Evolutionary conservation across 768 basidiomycete species (phyloP).

Genomic region (Psilocybe azurescens): DNA sequence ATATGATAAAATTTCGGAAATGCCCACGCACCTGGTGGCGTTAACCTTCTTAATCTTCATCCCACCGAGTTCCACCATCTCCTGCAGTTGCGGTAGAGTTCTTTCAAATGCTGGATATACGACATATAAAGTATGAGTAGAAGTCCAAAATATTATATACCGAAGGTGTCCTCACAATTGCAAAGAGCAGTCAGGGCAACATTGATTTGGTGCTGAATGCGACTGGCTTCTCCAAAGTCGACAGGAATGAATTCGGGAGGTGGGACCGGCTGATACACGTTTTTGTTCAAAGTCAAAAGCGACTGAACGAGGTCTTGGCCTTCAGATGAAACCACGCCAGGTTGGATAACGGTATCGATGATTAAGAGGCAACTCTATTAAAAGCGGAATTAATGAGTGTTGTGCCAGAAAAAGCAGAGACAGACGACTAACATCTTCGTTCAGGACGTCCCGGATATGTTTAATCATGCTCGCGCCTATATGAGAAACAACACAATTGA

Average conservation of each 20-base stretch:
- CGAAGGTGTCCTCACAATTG: slow-evolving; percentile 30
- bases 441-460: slow-evolving; percentile 39
- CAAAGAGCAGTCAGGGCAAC: slow-evolving; percentile 41
- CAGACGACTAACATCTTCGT: slow-evolving; percentile 32
- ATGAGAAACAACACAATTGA: neutral
- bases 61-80: slow-evolving; percentile 41
- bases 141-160: neutral
- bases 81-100: slow-evolving; percentile 38
- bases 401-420: neutral
- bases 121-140: neutral
- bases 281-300: slow-evolving; percentile 30
- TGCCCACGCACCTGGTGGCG: slow-evolving; percentile 37
- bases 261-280: slow-evolving; percentile 36
- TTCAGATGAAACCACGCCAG: slow-evolving; percentile 35
- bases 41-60: slow-evolving; percentile 42
- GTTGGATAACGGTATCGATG: slow-evolving; percentile 41
- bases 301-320: slow-evolving; percentile 34
- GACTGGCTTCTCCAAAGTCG: slow-evolving; percentile 44
- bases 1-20: neutral
- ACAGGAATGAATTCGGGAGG: slow-evolving; percentile 41
- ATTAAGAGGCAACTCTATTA: slow-evolving; percentile 39
- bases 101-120: slow-evolving; percentile 36
- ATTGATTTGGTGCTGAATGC: slow-evolving; percentile 41
- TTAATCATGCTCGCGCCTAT: slow-evolving; percentile 39
- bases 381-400: neutral